Base-by-base conservation (phyloP, 1,284 basidiomycete species). In the Microbotryomycetes sp. region DNA sequence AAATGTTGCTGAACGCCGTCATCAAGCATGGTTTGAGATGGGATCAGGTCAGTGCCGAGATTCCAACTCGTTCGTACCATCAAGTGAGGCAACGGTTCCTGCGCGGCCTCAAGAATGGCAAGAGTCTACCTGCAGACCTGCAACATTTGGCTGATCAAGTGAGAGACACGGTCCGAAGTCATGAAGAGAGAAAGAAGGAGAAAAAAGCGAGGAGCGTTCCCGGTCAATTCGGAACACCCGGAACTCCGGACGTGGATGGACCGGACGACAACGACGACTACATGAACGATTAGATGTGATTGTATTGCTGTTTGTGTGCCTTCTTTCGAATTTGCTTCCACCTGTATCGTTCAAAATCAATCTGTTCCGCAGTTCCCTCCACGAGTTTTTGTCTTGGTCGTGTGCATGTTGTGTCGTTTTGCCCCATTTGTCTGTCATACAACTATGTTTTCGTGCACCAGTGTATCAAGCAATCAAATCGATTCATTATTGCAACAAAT, bases 51-150 rank as follows among this genome's bases (percentile, higher is more conserved):
- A 66, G 68, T 3, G 56, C 58, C 45, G 42, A 49, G 14, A 55
- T 70, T n/a, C 68, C 70, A 22, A 67, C 62, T 22, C 59, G 71
- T 45, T 59, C 63, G 25, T 72, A 70, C 51, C 70, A 72, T 50
- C 70, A 67, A 46, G 64, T 65, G 19, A 28, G 65, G n/a, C 65
- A 67, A 55, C 48, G 64, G 6, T 65, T 48, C 53, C 36, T 63
- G 4, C 30, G 57, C 19, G 58, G 60, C 2, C 32, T 68, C 4
- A 60, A 56, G 19, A 42, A 42, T 19, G 36, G 36, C 19, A 42
- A 42, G 19, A 42, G 19, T 42, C 36, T 42, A 12, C 36, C 36
- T 19, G 36, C 36, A 19, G 36, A 42, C 9, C 19, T 42, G 36
- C 19, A 9, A 42, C 36, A 42, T 42, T 42, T 12, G 12, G 36